Conservation (phyloP, 2,329 filamentous ascomycete genomes). For the Chrysoporthe deuterocubensis region DNA sequence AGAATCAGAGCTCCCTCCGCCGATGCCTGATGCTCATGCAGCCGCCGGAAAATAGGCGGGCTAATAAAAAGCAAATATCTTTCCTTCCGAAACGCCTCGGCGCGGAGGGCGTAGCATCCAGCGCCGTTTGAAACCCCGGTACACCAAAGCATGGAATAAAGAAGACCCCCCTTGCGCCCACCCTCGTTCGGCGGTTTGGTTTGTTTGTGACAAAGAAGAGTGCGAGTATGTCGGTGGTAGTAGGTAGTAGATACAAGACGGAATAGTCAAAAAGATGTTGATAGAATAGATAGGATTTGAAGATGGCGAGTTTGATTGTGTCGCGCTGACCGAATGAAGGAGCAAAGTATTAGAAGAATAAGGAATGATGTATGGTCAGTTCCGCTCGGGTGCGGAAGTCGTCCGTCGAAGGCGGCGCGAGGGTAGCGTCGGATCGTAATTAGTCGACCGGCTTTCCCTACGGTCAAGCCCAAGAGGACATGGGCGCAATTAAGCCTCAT, state of each 20-base stretch:
- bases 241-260: conserved; percentile 26
- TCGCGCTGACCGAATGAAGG: not conserved
- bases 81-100: conserved; percentile 25
- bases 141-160: conserved; percentile 18
- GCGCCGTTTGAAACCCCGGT: conserved; percentile 13
- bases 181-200: conserved; percentile 18
- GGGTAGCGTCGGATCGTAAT: not conserved
- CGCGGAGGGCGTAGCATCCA: conserved; percentile 25
- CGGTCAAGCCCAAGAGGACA: not conserved
- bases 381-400: not conserved
- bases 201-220: conserved; percentile 27
- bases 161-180: conserved; percentile 18
- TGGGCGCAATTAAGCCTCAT: not conserved
- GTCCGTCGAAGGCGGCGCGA: not conserved
- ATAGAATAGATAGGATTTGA: not conserved
- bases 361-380: not conserved
- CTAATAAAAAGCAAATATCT: conserved; percentile 1
- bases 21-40: conserved; percentile 24
- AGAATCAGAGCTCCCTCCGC: not conserved
- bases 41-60: not conserved
- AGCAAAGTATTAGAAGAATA: conserved; percentile 9
- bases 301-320: not conserved
- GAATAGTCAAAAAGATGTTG: conserved; percentile 8
- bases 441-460: not conserved
- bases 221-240: conserved; percentile 16